Evolutionary conservation across 495 filamentous ascomycete genomes (phyloP).

Genomic region (Saxispiralis lemnorum): DNA sequence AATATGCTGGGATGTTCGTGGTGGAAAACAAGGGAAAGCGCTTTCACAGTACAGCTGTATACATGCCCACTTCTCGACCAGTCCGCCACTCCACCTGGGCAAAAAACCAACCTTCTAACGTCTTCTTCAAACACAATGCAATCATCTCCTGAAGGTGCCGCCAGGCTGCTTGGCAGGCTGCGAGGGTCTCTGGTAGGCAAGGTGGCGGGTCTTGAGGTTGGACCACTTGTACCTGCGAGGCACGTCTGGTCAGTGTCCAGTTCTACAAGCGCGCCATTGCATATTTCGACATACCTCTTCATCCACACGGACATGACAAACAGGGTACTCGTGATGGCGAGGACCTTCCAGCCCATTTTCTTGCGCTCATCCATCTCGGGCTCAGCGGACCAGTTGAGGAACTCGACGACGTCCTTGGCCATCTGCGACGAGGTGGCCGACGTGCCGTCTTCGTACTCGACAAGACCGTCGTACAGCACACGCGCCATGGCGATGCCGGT

Average conservation of each 20-base stretch:
- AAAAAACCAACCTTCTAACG: background rate
- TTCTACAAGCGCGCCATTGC: background rate
- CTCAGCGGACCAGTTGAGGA: conserved; percentile 97
- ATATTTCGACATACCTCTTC: conserved; percentile 42
- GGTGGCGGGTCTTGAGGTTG: conserved; percentile 82
- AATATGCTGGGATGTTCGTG: too few relatives aligned
- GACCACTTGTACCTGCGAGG: conserved; percentile 78
- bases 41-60: conserved; percentile 2
- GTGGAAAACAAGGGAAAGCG: background rate
- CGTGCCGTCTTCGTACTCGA: conserved; percentile 96
- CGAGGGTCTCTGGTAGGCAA: conserved; percentile 62
- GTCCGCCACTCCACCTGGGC: background rate
- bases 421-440: conserved; percentile 91
- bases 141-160: conserved; percentile 9
- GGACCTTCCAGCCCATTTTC: conserved; percentile 95
- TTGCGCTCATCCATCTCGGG: conserved; percentile 98
- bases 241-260: conserved; percentile 3
- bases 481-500: conserved; percentile 98
- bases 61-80: background rate
- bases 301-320: conserved; percentile 87
- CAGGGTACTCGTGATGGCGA: conserved; percentile 59
- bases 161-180: conserved; percentile 15
- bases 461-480: conserved; percentile 90
- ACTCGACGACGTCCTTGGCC: conserved; percentile 98
- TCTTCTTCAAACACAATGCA: background rate